These are phyloP conservation scores for Candolleomyces aberdarensis DNA, from an alignment of 768 basidiomycete species.

Conservation along the genomic window DNA sequence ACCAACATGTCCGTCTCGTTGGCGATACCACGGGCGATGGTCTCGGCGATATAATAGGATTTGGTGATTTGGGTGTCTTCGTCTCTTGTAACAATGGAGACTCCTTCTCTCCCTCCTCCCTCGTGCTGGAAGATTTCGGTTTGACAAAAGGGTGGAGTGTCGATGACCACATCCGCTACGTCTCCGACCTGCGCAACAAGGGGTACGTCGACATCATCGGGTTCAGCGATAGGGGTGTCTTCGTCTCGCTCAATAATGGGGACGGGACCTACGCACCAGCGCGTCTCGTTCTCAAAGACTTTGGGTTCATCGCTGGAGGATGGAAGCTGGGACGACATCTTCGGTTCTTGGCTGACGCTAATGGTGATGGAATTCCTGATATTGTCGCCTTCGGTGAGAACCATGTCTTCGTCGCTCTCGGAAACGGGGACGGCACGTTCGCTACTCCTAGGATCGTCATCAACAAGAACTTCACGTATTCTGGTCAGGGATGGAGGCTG, in stretches of 20 bases:
- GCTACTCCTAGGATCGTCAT: background rate
- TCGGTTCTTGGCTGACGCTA: constrained; percentile 2
- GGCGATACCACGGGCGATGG: background rate
- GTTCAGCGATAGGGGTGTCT: no score
- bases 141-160: background rate
- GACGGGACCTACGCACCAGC: background rate
- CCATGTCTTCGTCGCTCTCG: background rate
- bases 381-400: constrained; percentile 1
- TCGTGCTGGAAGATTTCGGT: background rate
- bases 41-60: no score
- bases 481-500: background rate
- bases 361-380: constrained; percentile 1
- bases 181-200: background rate
- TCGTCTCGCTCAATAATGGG: no score
- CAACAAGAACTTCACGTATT: background rate
- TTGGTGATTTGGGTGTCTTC: no score
- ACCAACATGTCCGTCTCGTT: constrained; percentile 1
- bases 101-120: background rate
- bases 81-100: no score
- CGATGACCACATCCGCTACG: constrained; percentile 1
- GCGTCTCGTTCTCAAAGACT: constrained; percentile 1
- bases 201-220: no score
- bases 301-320: background rate
- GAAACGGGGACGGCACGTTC: background rate
- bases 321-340: background rate